These are phyloP conservation scores for Candida schatavii DNA, from an alignment of 805 yeast genomes.

Conservation along the genomic window DNA sequence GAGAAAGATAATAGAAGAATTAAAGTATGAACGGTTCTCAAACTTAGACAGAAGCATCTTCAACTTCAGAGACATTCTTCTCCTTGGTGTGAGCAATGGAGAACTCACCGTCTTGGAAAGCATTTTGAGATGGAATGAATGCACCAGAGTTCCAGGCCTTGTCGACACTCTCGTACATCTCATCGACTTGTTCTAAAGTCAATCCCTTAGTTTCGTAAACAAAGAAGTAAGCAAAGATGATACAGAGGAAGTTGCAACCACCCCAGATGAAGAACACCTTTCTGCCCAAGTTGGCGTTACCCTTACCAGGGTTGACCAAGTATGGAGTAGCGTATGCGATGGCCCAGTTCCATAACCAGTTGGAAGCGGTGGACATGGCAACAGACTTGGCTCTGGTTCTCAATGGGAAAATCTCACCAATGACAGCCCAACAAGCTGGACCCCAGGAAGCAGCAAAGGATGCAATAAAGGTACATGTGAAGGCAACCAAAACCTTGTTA, in stretches of 20 bases:
- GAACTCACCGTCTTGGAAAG: slow-evolving; percentile 25
- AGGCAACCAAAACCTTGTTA: slow-evolving; percentile 34
- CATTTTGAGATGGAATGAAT: slow-evolving; percentile 34
- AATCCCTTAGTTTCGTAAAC: slow-evolving; percentile 42
- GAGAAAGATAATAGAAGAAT: background rate
- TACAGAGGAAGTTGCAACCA: slow-evolving; percentile 35
- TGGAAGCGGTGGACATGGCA: slow-evolving; percentile 39
- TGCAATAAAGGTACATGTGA: slow-evolving; percentile 38
- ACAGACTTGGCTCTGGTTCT: slow-evolving; percentile 39
- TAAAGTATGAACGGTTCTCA: background rate
- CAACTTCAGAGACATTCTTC: slow-evolving; percentile 25
- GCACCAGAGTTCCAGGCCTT: slow-evolving; percentile 32
- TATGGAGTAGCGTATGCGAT: slow-evolving; percentile 42
- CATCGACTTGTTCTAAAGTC: slow-evolving; percentile 41
- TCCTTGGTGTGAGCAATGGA: slow-evolving; percentile 18
- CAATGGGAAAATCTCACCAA: slow-evolving; percentile 36
- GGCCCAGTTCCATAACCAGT: slow-evolving; percentile 43
- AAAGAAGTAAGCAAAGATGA: slow-evolving; percentile 28
- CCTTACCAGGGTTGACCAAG: slow-evolving; percentile 39
- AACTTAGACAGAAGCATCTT: slow-evolving; percentile 23
- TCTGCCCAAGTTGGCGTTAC: slow-evolving; percentile 37
- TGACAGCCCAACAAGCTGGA: slow-evolving; percentile 39
- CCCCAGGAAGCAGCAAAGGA: slow-evolving; percentile 44
- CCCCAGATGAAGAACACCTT: slow-evolving; percentile 45
- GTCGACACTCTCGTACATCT: slow-evolving; percentile 31